Evolutionary conservation across 331 rosid species (phyloP), one percentile per base, ranked within the genome.

Genomic region (Rhamnella rubrinervis): DNA sequence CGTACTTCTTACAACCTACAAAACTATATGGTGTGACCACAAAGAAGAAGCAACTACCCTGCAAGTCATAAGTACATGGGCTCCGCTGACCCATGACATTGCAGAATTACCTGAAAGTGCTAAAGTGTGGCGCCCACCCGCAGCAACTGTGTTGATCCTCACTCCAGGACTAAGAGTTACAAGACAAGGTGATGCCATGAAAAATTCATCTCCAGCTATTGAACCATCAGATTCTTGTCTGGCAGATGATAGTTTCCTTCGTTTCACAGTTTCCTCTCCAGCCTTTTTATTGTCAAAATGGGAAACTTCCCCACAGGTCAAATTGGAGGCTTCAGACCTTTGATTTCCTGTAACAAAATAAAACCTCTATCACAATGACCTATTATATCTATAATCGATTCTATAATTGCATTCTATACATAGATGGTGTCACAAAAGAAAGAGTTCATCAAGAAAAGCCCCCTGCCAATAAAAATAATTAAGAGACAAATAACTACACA

Each of bases 41-140:
- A 76, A 78, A 76, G 89, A 78, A 77, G 75, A 60, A 63, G 59
- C 73, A 71, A 55, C 87, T 63, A 73, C 72, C 83, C 88, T 80
- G 80, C 72, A 68, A 74, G 70, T 26, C 57, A 58, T 61, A 68
- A 66, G 68, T 60, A 75, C 28, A 41, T 37, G 68, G 63, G 40
- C 35, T 35, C 61, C 28, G 28, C 61, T 18, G 68, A 26, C 38
- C 69, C 60, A 52, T 67, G 72, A 61, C 35, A 55, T 26, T 68
- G 52, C 28, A 31, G 63, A 80, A 70, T 59, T 88, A 93, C 98
- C 98, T 85, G 98, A 85, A 77, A 93, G 76, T 65, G 88, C 96
- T 71, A 93, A 66, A 15, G 96, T 85, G 80, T 93, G 98, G 52
- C 98, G 82, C 25, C 98, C 97, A 25, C 98, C 98, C 17, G 90